A percentile compares a stretch with the other conserved stretches of the same genome.
Conservation (phyloP, 2,329 filamentous ascomycete species). For the Diaporthe caulivora region DNA sequence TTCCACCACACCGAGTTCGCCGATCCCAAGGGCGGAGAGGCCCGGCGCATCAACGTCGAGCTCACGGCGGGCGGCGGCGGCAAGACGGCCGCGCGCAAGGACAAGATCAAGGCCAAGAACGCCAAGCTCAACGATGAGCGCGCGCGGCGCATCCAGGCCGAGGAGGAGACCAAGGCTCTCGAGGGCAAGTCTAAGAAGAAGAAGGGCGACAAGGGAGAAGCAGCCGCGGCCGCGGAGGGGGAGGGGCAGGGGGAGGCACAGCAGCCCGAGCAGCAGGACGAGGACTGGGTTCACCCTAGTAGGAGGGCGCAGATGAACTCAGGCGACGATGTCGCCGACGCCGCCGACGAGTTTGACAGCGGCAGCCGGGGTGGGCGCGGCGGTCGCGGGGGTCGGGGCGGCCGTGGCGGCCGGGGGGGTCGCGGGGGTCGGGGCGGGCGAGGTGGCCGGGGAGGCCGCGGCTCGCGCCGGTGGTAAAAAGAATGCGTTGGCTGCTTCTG, state of each 20-base stretch:
- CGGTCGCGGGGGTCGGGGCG: constrained; percentile 5
- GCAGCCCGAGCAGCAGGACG: constrained; percentile 46
- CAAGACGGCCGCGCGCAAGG: constrained; percentile 77
- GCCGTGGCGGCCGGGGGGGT: constrained; percentile 2
- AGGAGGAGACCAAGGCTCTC: constrained; percentile 50
- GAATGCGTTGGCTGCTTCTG: no score
- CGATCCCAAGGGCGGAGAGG: constrained; percentile 58
- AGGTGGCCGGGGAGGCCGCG: neutral
- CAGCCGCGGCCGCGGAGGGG: constrained; percentile 20
- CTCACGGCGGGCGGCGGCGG: constrained; percentile 91
- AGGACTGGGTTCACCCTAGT: constrained; percentile 64
- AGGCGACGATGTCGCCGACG: neutral
- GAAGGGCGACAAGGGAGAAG: constrained; percentile 43
- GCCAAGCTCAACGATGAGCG: constrained; percentile 80
- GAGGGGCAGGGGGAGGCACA: no score
- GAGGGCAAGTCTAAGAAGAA: constrained; percentile 49
- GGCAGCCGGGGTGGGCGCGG: constrained; percentile 5
- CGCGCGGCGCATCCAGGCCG: constrained; percentile 58
- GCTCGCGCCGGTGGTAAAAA: constrained; percentile 8
- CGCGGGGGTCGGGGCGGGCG: constrained; percentile 1
- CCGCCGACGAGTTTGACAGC: constrained; percentile 11
- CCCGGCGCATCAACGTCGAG: constrained; percentile 91
- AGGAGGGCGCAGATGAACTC: constrained; percentile 51
- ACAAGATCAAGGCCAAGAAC: constrained; percentile 89
- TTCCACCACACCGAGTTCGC: constrained; percentile 88